Conservation (phyloP, 2,329 filamentous ascomycete genomes). For the Neopestalotiopsis sp. region DNA sequence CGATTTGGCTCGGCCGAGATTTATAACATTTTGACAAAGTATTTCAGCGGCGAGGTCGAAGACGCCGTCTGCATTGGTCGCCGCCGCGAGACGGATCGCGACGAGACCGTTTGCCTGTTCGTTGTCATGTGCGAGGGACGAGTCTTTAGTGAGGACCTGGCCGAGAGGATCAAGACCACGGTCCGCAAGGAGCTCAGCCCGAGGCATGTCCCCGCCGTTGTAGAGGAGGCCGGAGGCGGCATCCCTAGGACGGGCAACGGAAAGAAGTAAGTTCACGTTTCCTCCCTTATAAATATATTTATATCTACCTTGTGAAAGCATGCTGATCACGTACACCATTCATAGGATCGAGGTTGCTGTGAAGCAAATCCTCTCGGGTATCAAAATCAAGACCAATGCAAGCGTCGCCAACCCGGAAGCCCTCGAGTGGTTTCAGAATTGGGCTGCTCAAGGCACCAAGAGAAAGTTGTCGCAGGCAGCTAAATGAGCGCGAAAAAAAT, state of each 20-base stretch:
- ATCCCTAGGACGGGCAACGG: conserved; percentile 94
- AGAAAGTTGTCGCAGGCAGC: not conserved
- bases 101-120: conserved; percentile 90
- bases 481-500: not conserved
- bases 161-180: conserved; percentile 66
- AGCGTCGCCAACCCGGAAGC: conserved; percentile 93
- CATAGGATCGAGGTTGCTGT: conserved; percentile 87
- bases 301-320: not conserved
- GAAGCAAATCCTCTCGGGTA: conserved; percentile 91
- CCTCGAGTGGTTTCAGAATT: conserved; percentile 84
- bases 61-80: conserved; percentile 90
- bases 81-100: conserved; percentile 71
- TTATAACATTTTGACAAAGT: conserved; percentile 88
- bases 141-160: conserved; percentile 65
- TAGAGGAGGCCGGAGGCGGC: conserved; percentile 79
- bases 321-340: not conserved
- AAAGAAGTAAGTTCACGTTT: conserved; percentile 74
- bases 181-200: conserved; percentile 83
- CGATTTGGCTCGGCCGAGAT: conserved; percentile 95
- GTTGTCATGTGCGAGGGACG: conserved; percentile 72
- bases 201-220: conserved; percentile 83
- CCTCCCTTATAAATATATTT: not conserved
- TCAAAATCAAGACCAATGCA: conserved; percentile 86
- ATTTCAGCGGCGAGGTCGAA: conserved; percentile 79
- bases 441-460: conserved; percentile 56